These are phyloP conservation scores for Nicotiana otophora DNA, from an alignment of 257 asterid species.

Conservation along the genomic window DNA sequence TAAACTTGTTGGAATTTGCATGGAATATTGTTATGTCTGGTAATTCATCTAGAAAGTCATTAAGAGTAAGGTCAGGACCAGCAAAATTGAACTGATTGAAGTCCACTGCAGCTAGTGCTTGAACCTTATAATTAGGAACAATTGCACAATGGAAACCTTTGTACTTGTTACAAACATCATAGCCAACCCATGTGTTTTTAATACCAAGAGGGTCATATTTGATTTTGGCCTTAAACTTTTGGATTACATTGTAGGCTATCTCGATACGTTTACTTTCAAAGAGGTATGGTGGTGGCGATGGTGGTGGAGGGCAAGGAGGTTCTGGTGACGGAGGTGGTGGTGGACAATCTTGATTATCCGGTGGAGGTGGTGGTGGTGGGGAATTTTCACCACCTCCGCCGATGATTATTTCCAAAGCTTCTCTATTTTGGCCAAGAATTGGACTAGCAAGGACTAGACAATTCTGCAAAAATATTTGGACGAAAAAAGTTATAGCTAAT, in stretches of 20 bases:
- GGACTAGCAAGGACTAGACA: slow-evolving; percentile 4
- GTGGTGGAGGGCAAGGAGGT: slow-evolving; percentile 6
- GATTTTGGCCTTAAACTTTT: slow-evolving; percentile 23
- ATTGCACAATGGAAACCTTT: slow-evolving; percentile 43
- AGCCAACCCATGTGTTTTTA: slow-evolving; percentile 41
- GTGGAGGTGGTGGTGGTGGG: neutral
- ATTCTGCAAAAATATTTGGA: neutral
- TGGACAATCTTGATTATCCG: neutral
- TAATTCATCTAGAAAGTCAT: slow-evolving; percentile 24
- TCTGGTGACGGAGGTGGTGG: neutral
- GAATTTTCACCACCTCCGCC: slow-evolving; percentile 19
- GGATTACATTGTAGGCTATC: slow-evolving; percentile 17
- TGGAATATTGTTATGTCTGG: slow-evolving; percentile 45
- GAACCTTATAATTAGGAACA: neutral
- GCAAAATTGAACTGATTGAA: slow-evolving; percentile 30
- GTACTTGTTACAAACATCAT: slow-evolving; percentile 39
- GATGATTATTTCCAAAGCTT: slow-evolving; percentile 28
- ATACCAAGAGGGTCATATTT: neutral
- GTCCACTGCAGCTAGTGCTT: slow-evolving; percentile 35
- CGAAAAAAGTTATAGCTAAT: neutral
- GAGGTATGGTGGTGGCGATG: neutral
- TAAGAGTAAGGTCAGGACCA: slow-evolving; percentile 14
- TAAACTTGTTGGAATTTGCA: slow-evolving; percentile 45
- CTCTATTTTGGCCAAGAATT: slow-evolving; percentile 3
- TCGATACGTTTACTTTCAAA: slow-evolving; percentile 13